Evolutionary conservation across 2,329 filamentous ascomycete genomes (phyloP).

Genomic region (Paramyrothecium roridum): DNA sequence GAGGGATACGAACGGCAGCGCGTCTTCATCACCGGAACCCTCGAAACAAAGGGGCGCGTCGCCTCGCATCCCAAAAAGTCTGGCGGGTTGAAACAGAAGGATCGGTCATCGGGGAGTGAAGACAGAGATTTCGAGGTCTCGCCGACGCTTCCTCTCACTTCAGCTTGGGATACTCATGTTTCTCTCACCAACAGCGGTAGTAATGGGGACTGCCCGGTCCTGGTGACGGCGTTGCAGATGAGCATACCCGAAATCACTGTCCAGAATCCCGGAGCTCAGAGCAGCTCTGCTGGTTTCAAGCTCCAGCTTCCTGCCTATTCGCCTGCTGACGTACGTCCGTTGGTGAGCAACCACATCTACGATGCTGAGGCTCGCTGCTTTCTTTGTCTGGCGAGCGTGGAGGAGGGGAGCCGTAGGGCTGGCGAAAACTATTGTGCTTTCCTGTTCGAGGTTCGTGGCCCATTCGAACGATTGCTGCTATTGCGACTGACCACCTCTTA

Average conservation of each 20-base stretch:
- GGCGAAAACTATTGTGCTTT: constrained; percentile 46
- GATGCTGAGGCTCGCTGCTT: constrained; percentile 41
- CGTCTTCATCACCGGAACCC: constrained; percentile 62
- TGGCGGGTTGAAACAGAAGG: constrained; percentile 27
- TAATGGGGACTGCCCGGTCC: constrained; percentile 29
- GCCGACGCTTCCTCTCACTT: constrained; percentile 37
- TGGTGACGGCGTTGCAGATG: constrained; percentile 44
- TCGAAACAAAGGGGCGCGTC: constrained; percentile 50
- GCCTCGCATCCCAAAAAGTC: constrained; percentile 51
- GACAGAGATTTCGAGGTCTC: constrained; percentile 22
- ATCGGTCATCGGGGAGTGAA: constrained; percentile 20
- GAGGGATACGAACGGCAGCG: constrained; percentile 61
- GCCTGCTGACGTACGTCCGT: constrained; percentile 33
- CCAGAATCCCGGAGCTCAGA: constrained; percentile 17
- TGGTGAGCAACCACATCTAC: constrained; percentile 31
- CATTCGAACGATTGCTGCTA: neutral
- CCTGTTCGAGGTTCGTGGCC: constrained; percentile 47
- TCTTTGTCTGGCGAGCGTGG: constrained; percentile 31
- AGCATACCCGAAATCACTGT: constrained; percentile 29
- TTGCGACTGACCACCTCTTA: constrained; percentile 19
- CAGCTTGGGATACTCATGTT: constrained; percentile 49
- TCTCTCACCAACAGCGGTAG: constrained; percentile 32
- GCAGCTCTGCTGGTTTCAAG: constrained; percentile 22
- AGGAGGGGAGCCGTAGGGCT: constrained; percentile 19
- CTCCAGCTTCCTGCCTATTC: constrained; percentile 37